phyloP scores from a whole-genome alignment of 768 basidiomycete genomes.

The Pisolithus sp. region DNA sequence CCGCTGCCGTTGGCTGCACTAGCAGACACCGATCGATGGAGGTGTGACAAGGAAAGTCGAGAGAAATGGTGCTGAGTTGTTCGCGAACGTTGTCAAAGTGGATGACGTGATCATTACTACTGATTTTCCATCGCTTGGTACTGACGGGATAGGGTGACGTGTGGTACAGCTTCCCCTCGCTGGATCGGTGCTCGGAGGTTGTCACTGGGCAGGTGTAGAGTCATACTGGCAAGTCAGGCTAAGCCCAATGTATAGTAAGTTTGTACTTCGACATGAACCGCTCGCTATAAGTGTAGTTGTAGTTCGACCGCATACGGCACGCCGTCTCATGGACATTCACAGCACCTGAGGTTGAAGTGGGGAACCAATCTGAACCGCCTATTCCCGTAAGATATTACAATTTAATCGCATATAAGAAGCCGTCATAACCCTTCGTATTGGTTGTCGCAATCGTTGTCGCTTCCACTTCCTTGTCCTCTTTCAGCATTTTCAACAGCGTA shows the following conservation, averaged over 20 bases:
- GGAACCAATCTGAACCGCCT: neutral
- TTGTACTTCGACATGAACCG: no score
- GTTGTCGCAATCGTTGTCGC: slow-evolving; percentile 45
- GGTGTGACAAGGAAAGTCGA: slow-evolving; percentile 59
- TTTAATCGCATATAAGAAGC: slow-evolving; percentile 41
- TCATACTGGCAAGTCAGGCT: no score
- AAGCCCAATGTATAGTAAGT: no score
- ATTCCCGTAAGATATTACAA: neutral
- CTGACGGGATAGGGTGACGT: no score
- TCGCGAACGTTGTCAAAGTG: slow-evolving; percentile 50
- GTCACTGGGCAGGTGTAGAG: no score
- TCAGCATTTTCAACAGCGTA: slow-evolving; percentile 36
- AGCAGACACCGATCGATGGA: slow-evolving; percentile 69
- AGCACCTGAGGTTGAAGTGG: no score
- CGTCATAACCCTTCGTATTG: slow-evolving; percentile 49
- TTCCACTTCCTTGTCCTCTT: slow-evolving; percentile 45
- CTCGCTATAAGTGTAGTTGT: no score
- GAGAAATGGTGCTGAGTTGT: slow-evolving; percentile 72
- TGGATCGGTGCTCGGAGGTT: no score
- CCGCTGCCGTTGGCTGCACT: slow-evolving; percentile 71
- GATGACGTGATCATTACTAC: slow-evolving; percentile 6
- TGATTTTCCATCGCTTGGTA: neutral
- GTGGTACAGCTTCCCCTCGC: no score
- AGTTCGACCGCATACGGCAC: no score
- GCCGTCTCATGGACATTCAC: no score